Conservation (phyloP, 176 grass and related monocot species). For the Puya raimondii region DNA sequence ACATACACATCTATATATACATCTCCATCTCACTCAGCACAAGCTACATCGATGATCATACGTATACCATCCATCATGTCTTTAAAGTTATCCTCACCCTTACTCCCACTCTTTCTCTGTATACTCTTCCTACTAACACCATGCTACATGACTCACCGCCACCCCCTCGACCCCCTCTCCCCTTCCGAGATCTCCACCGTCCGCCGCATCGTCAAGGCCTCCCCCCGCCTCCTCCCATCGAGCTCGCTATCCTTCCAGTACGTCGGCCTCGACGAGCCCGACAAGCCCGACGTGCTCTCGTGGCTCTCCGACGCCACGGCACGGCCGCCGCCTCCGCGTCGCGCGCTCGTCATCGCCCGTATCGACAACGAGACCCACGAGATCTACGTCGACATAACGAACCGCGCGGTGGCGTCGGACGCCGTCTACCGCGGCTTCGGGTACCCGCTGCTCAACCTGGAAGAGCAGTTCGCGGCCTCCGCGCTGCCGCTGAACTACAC, state of each 20-base stretch:
- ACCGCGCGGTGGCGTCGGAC: constrained; percentile 21
- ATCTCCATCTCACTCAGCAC: too few species aligned
- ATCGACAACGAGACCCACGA: constrained; percentile 39
- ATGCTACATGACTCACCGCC: constrained; percentile 10
- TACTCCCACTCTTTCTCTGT: neutral
- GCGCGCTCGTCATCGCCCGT: constrained; percentile 42
- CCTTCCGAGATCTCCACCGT: constrained; percentile 31
- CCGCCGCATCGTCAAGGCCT: constrained; percentile 24
- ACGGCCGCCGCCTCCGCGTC: constrained; percentile 5
- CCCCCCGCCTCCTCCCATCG: constrained; percentile 12
- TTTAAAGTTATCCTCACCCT: neutral
- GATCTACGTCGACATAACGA: constrained; percentile 29
- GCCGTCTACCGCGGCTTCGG: constrained; percentile 28
- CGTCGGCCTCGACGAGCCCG: constrained; percentile 77
- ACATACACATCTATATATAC: too few species aligned
- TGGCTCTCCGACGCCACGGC: neutral
- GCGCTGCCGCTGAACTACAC: constrained; percentile 27
- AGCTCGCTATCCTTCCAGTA: constrained; percentile 50
- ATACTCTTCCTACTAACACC: neutral
- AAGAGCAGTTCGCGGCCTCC: constrained; percentile 37
- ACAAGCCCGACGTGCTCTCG: constrained; percentile 40
- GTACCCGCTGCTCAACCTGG: constrained; percentile 38
- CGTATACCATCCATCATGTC: neutral
- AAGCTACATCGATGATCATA: neutral
- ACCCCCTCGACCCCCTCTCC: constrained; percentile 56